A percentile compares a stretch with the other conserved stretches of the same genome.
Conservation (phyloP, 176 grass and related monocot genomes). For the Oryza glaberrima region DNA sequence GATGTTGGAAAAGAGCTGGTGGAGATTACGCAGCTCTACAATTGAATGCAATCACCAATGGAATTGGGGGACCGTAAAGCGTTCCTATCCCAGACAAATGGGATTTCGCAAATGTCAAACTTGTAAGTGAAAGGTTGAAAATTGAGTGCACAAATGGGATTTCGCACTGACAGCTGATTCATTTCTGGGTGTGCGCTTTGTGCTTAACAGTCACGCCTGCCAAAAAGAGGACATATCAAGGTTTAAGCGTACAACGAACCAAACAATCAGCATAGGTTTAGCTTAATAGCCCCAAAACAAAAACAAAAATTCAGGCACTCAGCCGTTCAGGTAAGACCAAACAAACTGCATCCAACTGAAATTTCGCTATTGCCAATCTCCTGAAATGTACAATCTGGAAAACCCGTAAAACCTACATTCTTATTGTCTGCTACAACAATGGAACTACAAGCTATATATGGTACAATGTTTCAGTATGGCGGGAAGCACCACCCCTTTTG, state of each 20-base stretch:
- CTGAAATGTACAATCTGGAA: conserved; percentile 35
- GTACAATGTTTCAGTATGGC: conserved; percentile 34
- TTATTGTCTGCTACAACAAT: conserved; percentile 49
- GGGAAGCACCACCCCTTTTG: conserved; percentile 4
- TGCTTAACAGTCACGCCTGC: too few species aligned
- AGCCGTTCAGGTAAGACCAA: background rate
- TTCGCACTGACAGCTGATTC: background rate
- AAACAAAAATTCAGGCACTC: background rate
- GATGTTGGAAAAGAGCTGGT: background rate
- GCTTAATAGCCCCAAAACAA: background rate
- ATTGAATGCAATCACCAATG: background rate
- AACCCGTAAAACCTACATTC: conserved; percentile 24
- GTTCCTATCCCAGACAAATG: background rate
- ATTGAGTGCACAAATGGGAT: too few species aligned
- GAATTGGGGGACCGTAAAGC: background rate
- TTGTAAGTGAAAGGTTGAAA: background rate
- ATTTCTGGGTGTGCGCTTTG: background rate
- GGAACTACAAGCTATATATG: conserved; percentile 42
- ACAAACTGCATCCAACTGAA: conserved; percentile 11
- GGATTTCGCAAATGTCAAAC: background rate
- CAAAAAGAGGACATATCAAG: too few species aligned
- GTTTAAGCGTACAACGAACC: too few species aligned
- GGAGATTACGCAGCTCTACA: background rate
- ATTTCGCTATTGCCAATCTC: conserved; percentile 22
- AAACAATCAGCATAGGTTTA: too few species aligned